Evolutionary conservation across 345 rosid genomes (phyloP), one percentile per base, ranked within the genome.

Genomic region (Viola odorata): DNA sequence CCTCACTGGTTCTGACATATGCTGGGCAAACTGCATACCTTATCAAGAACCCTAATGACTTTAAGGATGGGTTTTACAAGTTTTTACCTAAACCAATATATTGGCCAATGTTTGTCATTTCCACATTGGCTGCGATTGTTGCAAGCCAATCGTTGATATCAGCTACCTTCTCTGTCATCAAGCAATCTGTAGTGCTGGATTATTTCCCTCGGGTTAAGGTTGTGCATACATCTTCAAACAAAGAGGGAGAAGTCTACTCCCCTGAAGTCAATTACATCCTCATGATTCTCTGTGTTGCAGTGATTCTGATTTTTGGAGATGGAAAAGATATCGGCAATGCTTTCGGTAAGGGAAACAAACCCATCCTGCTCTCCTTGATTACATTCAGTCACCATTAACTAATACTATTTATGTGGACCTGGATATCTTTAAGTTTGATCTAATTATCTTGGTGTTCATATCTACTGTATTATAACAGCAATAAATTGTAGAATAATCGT

Each of bases 121-220:
- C 98, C 78, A 82, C 95, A 4, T 70, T 66, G 55, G 89, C 98
- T 37, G 96, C 96, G 0, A 73, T 76, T 50, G 91, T 91, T 16
- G 95, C 96, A 7, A 91, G 98, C 73, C 98, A 91, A 57, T 91
- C 98, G 0, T 72, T 90, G 37, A 86, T 91, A 72, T 91, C 98
- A 3, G 95, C 98, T 8, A 85, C 98, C 10, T 91, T 91, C 67
- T 91, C 92, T 15, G 70, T 91, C 37, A 79, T 91, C 80, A 87
- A 88, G 82, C 98, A 91, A 73, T 88, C 96, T 11, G 87, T 88
- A 32, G 89, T 87, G 7, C 84, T 88, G 55, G 95, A 89, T 57
- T 88, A 89, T 74, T 89, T 91, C 57, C 98, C 98, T 7, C 75
- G 95, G 44, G 91, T 91, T 48, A 91, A 85, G 80, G 90, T 91